phyloP scores from a whole-genome alignment of 768 basidiomycete genomes.

The Leccinum pellstonianum region DNA sequence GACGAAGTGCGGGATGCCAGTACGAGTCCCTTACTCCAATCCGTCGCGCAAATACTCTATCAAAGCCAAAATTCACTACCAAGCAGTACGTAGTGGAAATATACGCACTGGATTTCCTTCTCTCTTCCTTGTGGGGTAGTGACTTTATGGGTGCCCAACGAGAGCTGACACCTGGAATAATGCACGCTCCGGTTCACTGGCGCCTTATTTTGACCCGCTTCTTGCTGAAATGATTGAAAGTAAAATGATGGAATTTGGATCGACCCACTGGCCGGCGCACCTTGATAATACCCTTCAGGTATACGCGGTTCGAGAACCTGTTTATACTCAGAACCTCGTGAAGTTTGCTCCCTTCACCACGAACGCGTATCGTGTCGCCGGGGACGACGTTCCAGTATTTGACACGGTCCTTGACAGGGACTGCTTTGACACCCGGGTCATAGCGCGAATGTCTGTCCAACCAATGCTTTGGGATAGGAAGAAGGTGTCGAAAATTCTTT shows the following conservation, averaged over 20 bases:
- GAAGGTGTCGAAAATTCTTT: conserved; percentile 65
- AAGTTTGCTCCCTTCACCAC: conserved; percentile 60
- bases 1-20: conserved; percentile 54
- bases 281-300: conserved; percentile 46
- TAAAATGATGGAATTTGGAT: neutral
- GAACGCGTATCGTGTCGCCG: conserved; percentile 73
- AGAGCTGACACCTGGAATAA: conserved; percentile 81
- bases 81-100: neutral
- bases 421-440: conserved; percentile 49
- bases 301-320: conserved; percentile 64
- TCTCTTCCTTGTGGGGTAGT: conserved; percentile 32
- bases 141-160: conserved; percentile 57
- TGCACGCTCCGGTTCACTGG: conserved; percentile 45
- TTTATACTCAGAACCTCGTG: conserved; percentile 76
- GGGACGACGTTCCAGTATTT: conserved; percentile 88
- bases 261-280: conserved; percentile 21
- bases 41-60: conserved; percentile 77
- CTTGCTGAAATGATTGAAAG: conserved; percentile 16
- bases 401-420: conserved; percentile 65
- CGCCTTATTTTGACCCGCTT: conserved; percentile 22
- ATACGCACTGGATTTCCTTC: conserved; percentile 46
- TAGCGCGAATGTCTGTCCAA: conserved; percentile 42
- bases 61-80: conserved; percentile 2
- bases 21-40: conserved; percentile 57
- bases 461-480: conserved; percentile 58